Conservation (phyloP, 306 rosid species). For the Prunus fruticosa region DNA sequence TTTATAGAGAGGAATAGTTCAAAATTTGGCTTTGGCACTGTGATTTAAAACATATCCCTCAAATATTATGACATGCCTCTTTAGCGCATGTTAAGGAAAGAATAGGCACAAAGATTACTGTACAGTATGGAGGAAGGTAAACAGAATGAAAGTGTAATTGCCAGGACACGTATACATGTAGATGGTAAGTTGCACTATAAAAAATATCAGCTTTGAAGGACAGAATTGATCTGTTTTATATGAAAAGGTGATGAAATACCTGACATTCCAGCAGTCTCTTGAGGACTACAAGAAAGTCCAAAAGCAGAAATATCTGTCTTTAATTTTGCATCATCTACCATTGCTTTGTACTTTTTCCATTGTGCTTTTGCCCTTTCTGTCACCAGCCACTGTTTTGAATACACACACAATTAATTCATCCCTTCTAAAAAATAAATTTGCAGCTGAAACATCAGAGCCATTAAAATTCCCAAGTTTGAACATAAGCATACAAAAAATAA, state of each 20-base stretch:
- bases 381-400: slow-evolving; percentile 72
- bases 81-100: neutral
- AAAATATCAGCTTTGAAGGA: neutral
- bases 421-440: slow-evolving; percentile 5
- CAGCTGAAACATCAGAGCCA: neutral
- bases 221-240: neutral
- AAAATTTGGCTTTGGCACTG: neutral
- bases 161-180: neutral
- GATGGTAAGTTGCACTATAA: neutral
- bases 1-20: neutral
- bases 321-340: slow-evolving; percentile 55
- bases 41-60: neutral
- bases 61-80: neutral
- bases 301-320: slow-evolving; percentile 34
- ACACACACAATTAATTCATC: slow-evolving; percentile 21
- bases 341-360: slow-evolving; percentile 70
- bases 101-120: neutral
- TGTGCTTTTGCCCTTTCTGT: slow-evolving; percentile 75
- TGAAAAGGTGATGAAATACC: slow-evolving; percentile 37
- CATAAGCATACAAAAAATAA: neutral
- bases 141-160: neutral
- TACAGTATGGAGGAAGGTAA: neutral
- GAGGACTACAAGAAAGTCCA: slow-evolving; percentile 30
- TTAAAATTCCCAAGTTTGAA: neutral
- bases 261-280: slow-evolving; percentile 32